phyloP scores from a whole-genome alignment of 2,329 filamentous ascomycete genomes.

The Diaporthe australafricana region DNA sequence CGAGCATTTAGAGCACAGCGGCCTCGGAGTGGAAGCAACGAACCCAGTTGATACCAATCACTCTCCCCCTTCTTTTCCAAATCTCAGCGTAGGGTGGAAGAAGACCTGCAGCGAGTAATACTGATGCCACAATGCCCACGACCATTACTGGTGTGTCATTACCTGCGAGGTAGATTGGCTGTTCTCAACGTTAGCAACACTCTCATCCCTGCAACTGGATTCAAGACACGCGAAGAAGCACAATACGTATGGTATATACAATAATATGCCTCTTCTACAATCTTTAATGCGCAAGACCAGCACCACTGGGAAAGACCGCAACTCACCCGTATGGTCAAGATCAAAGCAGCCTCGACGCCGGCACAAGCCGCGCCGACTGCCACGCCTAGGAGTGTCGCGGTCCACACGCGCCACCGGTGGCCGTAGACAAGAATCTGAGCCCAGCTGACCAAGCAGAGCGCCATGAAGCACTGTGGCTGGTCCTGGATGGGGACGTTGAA shows the following conservation, averaged over 20 bases:
- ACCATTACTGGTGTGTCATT: slow-evolving; percentile 64
- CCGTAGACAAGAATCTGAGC: slow-evolving; percentile 51
- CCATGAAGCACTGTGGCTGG: slow-evolving; percentile 56
- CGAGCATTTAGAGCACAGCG: slow-evolving; percentile 36
- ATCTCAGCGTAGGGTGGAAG: slow-evolving; percentile 72
- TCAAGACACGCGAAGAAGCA: background rate
- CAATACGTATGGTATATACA: fast-evolving
- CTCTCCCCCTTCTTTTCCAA: slow-evolving; percentile 70
- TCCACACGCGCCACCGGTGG: slow-evolving; percentile 60
- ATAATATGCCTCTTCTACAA: too few species aligned
- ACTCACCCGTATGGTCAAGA: slow-evolving; percentile 66
- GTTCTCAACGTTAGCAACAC: slow-evolving; percentile 26
- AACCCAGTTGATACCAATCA: slow-evolving; percentile 68
- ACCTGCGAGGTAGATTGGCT: slow-evolving; percentile 66
- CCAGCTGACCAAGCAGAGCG: slow-evolving; percentile 53
- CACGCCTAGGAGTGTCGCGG: slow-evolving; percentile 55
- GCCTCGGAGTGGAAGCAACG: background rate
- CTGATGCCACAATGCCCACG: slow-evolving; percentile 68
- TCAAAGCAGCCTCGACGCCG: slow-evolving; percentile 65
- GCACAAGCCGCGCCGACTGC: slow-evolving; percentile 58
- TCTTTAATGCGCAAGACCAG: background rate
- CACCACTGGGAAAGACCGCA: background rate
- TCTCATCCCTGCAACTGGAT: background rate
- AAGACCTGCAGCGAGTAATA: slow-evolving; percentile 67
- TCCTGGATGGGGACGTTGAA: slow-evolving; percentile 57